Conservation (phyloP, 768 basidiomycete genomes). For the Multifurca ochricompacta region DNA sequence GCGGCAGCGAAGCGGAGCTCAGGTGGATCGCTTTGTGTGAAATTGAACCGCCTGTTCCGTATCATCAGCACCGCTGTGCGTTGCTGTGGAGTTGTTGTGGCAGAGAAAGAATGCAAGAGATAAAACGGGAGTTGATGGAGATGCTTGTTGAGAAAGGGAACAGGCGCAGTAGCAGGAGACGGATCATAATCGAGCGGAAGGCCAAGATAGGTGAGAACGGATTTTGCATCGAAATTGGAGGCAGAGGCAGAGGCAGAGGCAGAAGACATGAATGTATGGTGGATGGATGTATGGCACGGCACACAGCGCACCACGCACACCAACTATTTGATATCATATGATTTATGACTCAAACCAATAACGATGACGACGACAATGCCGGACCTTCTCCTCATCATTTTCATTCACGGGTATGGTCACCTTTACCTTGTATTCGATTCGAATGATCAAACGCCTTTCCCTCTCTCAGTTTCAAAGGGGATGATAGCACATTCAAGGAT, state of each 20-base stretch:
- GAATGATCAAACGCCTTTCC: background rate
- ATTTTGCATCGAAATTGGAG: slow-evolving; percentile 15
- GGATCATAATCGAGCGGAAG: slow-evolving; percentile 53
- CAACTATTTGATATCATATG: no score
- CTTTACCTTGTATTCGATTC: no score
- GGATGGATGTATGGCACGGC: no score
- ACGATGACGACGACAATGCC: slow-evolving; percentile 3
- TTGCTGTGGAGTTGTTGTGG: slow-evolving; percentile 48
- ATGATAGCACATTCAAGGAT: slow-evolving; percentile 61
- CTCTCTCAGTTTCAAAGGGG: slow-evolving; percentile 42
- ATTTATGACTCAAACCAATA: no score
- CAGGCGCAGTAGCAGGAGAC: slow-evolving; percentile 47
- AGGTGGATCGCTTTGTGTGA: slow-evolving; percentile 44
- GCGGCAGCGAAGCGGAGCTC: slow-evolving; percentile 50
- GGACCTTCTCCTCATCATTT: slow-evolving; percentile 59
- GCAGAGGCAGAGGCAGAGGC: background rate
- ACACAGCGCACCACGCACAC: no score
- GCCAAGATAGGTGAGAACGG: slow-evolving; percentile 44
- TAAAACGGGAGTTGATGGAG: slow-evolving; percentile 61
- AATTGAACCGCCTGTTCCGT: slow-evolving; percentile 66
- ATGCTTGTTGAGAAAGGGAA: slow-evolving; percentile 56
- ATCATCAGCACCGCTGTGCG: slow-evolving; percentile 56
- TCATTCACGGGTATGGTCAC: slow-evolving; percentile 69
- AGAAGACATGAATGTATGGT: background rate
- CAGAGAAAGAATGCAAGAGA: slow-evolving; percentile 39